Percentiles rank a stretch among this genome's conserved stretches.
Conservation (phyloP, 768 basidiomycete genomes). For the Leucocoprinus sp. region DNA sequence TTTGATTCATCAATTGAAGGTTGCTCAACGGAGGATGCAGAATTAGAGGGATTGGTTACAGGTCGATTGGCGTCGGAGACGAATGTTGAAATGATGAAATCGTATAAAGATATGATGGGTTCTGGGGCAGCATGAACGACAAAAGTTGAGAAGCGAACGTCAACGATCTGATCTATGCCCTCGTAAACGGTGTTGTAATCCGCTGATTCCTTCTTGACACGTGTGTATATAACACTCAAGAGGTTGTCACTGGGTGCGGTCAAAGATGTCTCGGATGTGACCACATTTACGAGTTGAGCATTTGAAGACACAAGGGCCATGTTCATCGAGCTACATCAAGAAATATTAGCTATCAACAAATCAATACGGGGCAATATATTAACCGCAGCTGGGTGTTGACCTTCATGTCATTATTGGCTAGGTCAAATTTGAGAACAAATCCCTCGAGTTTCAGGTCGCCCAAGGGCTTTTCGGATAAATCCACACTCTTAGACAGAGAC, state of each 20-base stretch:
- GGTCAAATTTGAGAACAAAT: slow-evolving; percentile 66
- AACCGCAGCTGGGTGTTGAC: slow-evolving; percentile 78
- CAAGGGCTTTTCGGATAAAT: slow-evolving; percentile 59
- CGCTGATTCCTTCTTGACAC: slow-evolving; percentile 78
- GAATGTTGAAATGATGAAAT: slow-evolving; percentile 97
- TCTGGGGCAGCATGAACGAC: slow-evolving; percentile 84
- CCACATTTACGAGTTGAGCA: slow-evolving; percentile 47
- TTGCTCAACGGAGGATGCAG: not conserved
- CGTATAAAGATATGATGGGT: slow-evolving; percentile 84
- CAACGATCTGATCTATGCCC: slow-evolving; percentile 81
- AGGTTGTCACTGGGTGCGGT: slow-evolving; percentile 50
- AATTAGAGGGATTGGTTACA: not conserved
- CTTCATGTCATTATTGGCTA: slow-evolving; percentile 80
- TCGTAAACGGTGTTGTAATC: slow-evolving; percentile 76
- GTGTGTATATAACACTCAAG: slow-evolving; percentile 67
- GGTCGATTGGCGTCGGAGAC: slow-evolving; percentile 33
- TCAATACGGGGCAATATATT: slow-evolving; percentile 11
- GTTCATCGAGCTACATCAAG: slow-evolving; percentile 51
- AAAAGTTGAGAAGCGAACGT: slow-evolving; percentile 84
- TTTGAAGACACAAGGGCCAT: slow-evolving; percentile 63
- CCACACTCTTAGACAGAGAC: slow-evolving; percentile 62
- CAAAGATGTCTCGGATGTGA: slow-evolving; percentile 48
- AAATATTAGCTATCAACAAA: not conserved
- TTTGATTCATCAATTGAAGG: slow-evolving; percentile 26
- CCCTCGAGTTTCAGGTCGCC: slow-evolving; percentile 74